phyloP scores from a whole-genome alignment of 306 rosid genomes.

The Ochetophila trinervis region DNA sequence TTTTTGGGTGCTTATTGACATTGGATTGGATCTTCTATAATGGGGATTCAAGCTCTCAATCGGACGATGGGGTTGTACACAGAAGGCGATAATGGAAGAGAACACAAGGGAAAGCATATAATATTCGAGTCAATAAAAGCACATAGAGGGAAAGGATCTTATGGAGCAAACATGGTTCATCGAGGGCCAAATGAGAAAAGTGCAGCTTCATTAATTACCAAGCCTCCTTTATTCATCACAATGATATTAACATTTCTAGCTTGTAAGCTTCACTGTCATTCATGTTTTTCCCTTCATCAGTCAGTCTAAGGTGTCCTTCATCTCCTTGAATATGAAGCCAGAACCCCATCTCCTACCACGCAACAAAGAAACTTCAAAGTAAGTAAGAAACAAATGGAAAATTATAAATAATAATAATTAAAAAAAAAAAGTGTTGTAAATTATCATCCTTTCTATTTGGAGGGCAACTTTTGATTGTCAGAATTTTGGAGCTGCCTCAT shows the following conservation, averaged over 20 bases:
- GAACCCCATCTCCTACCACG: not conserved
- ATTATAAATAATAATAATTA: too few relatives aligned
- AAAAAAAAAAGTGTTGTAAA: too few relatives aligned
- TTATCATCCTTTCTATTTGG: not conserved
- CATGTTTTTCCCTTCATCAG: constrained; percentile 16
- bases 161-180: constrained; percentile 16
- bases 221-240: constrained; percentile 2
- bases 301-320: not conserved
- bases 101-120: not conserved
- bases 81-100: not conserved
- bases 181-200: not conserved
- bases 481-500: not conserved
- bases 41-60: not conserved
- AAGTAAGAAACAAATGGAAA: too few relatives aligned
- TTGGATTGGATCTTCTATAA: not conserved
- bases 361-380: too few relatives aligned
- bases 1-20: too few relatives aligned
- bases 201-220: not conserved
- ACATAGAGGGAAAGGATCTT: constrained; percentile 19
- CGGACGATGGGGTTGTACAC: not conserved
- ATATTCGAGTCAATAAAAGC: constrained; percentile 2
- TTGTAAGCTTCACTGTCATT: constrained; percentile 11
- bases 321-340: not conserved
- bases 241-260: constrained; percentile 1
- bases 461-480: not conserved